Base-by-base conservation (phyloP, 192 early-diverging fungal genomes). In the Coemansia sp. region DNA sequence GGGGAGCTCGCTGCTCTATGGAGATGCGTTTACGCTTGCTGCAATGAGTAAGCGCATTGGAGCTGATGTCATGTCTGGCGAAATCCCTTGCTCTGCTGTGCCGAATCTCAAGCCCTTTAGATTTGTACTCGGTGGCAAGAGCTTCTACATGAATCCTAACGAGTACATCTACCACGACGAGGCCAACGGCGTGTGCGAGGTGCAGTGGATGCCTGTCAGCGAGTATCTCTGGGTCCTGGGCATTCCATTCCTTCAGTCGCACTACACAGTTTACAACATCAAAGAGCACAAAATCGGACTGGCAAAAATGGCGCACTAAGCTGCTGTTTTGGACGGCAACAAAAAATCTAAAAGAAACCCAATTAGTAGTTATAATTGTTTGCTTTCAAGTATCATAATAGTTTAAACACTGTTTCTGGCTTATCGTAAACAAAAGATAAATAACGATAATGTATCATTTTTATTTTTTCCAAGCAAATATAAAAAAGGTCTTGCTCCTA, bases 211-310 rank as follows among this genome's bases (percentile, higher is more conserved):
- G 78, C 78, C 78, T 14, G 78, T 80, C 32, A 75, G 73, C 67
- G 80, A 82, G 63, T 73, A 77, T 38, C 69, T 83, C 34, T 83
- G 80, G 80, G 64, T 83, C 36, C 64, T 83, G 64, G 80, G 80
- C 11, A 73, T 76, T 52, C 72, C 76, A 17, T 83, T 83, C 59
- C 32, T 83, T 61, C 78, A 75, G 66, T 68, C 75, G 36, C 69
- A 84, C 60, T 84, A 84, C 60, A 66, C 83, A n/a, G 78, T 84
- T 14, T 84, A 77, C 56, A 68, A 84, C 51, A 71, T 76, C 64
- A 78, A 71, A 22, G 55, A 64, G 7, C 72, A 61, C 59, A 70
- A 65, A 55, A 70, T 84, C 31, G 83, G 83, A 4, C 40, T 84
- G 32, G 78, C 75, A 3, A 69, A 56, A 48, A 72, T 72, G 64